A percentile compares a stretch with the other conserved stretches of the same genome.
Evolutionary conservation across 306 rosid species (phyloP).

Genomic region (Parietaria judaica): DNA sequence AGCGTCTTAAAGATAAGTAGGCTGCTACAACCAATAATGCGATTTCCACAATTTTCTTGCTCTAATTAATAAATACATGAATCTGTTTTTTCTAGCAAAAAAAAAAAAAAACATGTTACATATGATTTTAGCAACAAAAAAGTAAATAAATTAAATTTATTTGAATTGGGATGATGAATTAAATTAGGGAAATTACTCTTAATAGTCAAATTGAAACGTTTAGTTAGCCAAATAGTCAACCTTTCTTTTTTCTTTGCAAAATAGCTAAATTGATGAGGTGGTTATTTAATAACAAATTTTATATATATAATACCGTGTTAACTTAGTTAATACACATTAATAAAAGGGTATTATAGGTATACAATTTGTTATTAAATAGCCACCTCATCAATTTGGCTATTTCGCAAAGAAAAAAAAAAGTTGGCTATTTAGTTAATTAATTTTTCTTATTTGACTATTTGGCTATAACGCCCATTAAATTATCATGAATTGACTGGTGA

Average conservation of each 20-base stretch:
- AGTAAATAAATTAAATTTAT: neutral
- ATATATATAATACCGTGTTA: too few species aligned
- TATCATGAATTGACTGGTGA: neutral
- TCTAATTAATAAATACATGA: slow-evolving; percentile 1
- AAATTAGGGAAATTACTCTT: too few species aligned
- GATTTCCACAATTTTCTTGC: slow-evolving; percentile 3
- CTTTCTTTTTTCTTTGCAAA: neutral
- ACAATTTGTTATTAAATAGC: too few species aligned
- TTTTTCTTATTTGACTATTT: neutral
- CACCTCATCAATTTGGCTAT: too few species aligned
- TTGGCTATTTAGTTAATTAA: too few species aligned
- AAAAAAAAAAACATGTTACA: neutral
- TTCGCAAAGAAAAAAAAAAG: neutral
- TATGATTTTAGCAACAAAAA: neutral
- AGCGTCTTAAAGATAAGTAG: too few species aligned
- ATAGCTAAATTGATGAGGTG: neutral
- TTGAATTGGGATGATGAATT: slow-evolving; percentile 2
- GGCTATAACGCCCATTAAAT: neutral
- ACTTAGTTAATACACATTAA: too few species aligned
- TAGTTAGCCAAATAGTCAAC: too few species aligned
- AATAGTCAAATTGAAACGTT: too few species aligned
- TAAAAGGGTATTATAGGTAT: too few species aligned
- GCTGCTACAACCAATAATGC: slow-evolving; percentile 6
- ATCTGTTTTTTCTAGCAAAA: neutral
- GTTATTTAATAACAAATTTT: too few species aligned